Conservation (phyloP, 2,329 filamentous ascomycete species). For the Arthroderma sp. region DNA sequence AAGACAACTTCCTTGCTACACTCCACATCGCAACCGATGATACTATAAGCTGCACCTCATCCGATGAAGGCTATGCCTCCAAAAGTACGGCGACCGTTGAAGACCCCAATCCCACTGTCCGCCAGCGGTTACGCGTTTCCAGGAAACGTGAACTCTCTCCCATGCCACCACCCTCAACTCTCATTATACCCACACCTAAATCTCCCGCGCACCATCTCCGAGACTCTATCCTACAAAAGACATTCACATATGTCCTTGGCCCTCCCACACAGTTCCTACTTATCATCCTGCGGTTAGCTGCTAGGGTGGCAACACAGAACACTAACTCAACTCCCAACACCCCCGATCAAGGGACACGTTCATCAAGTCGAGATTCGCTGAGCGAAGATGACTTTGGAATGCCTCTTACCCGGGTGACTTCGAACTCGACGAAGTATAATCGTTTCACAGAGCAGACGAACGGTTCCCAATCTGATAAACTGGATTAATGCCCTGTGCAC, state of each 20-base stretch:
- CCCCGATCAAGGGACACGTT: constrained; percentile 27
- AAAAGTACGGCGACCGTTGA: constrained; percentile 6
- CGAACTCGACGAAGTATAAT: neutral
- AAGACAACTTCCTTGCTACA: neutral
- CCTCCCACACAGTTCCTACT: constrained; percentile 68
- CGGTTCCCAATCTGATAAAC: too few species aligned
- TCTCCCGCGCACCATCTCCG: constrained; percentile 41
- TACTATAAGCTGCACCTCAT: neutral
- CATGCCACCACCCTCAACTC: constrained; percentile 52
- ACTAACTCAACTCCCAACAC: constrained; percentile 26
- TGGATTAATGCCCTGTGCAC: too few species aligned
- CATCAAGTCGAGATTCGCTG: constrained; percentile 21
- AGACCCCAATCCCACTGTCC: constrained; percentile 25
- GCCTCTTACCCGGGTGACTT: constrained; percentile 21
- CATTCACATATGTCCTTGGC: constrained; percentile 60
- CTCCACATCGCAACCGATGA: neutral
- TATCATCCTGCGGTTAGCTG: constrained; percentile 69
- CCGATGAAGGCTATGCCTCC: neutral
- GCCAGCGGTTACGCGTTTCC: constrained; percentile 43
- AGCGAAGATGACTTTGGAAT: constrained; percentile 48
- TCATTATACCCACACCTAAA: constrained; percentile 38
- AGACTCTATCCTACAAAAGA: constrained; percentile 59
- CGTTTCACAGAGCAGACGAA: constrained; percentile 1
- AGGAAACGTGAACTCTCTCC: constrained; percentile 50
- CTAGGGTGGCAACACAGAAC: constrained; percentile 48